Evolutionary conservation across 768 basidiomycete genomes (phyloP).

Genomic region (Kwoniella sp.): DNA sequence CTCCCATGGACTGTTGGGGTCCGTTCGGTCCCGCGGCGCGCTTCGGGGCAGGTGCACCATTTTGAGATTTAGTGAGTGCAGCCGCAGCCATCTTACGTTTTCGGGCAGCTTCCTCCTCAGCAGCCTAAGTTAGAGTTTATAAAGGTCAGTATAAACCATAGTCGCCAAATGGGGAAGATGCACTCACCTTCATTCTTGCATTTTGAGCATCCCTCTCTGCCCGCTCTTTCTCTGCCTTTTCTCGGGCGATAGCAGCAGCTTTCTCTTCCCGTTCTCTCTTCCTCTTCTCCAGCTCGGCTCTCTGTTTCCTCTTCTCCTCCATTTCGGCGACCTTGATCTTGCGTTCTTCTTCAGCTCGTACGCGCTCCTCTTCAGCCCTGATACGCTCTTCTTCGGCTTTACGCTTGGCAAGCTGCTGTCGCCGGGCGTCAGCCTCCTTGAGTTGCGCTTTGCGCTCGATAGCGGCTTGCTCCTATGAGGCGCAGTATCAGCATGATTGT

Average conservation of each 20-base stretch:
- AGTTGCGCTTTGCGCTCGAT: constrained; percentile 74
- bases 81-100: constrained; percentile 41
- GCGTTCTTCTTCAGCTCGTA: constrained; percentile 29
- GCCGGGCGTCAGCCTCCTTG: constrained; percentile 76
- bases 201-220: constrained; percentile 26
- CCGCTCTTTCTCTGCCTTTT: constrained; percentile 42
- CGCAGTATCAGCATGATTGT: background rate
- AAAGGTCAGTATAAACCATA: constrained; percentile 4
- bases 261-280: constrained; percentile 29
- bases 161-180: no score
- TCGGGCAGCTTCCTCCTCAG: constrained; percentile 36
- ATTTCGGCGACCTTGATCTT: constrained; percentile 62
- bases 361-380: constrained; percentile 25
- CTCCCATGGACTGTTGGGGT: background rate
- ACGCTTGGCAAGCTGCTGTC: constrained; percentile 69
- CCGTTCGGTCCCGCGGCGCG: background rate
- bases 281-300: constrained; percentile 26
- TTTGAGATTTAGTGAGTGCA: constrained; percentile 28
- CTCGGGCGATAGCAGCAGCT: constrained; percentile 28
- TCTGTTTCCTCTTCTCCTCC: constrained; percentile 54
- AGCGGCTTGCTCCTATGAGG: constrained; percentile 79
- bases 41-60: constrained; percentile 3
- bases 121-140: constrained; percentile 16
- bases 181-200: constrained; percentile 38
- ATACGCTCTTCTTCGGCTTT: constrained; percentile 67